Evolutionary conservation across 495 filamentous ascomycete species (phyloP).

Genomic region (Penicillium lagena): DNA sequence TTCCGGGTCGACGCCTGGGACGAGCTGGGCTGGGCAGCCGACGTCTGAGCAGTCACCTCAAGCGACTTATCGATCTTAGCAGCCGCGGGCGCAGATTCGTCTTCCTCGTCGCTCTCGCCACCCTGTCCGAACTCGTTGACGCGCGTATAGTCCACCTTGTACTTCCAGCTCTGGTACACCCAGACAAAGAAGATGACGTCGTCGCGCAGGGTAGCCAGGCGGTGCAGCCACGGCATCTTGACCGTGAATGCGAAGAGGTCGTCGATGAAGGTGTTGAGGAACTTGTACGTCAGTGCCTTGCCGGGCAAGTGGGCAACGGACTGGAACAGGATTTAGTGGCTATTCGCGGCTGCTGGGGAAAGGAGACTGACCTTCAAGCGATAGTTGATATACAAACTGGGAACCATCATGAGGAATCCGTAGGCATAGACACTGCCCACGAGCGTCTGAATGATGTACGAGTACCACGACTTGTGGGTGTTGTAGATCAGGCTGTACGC

Average conservation of each 20-base stretch:
- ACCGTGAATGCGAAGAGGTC: conserved; percentile 97
- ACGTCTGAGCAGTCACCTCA: conserved; percentile 18
- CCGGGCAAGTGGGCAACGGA: conserved; percentile 95
- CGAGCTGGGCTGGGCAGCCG: conserved; percentile 20
- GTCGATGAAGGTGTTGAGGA: conserved; percentile 75
- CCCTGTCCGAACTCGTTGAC: conserved; percentile 99
- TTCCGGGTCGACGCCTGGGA: conserved; percentile 29
- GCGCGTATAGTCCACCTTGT: conserved; percentile 85
- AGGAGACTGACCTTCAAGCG: conserved; percentile 60
- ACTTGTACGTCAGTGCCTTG: conserved; percentile 96
- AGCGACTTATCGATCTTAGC: conserved; percentile 31
- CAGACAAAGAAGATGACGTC: conserved; percentile 99
- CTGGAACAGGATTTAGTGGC: conserved; percentile 17
- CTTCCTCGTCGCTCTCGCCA: conserved; percentile 72
- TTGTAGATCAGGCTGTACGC: conserved; percentile 88
- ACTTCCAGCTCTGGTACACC: conserved; percentile 90
- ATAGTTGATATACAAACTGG: conserved; percentile 97
- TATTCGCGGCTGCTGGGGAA: neutral
- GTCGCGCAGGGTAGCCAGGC: conserved; percentile 89
- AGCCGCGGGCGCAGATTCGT: conserved; percentile 38
- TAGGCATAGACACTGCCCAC: conserved; percentile 97
- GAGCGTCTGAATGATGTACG: conserved; percentile 82
- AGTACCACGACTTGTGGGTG: conserved; percentile 97
- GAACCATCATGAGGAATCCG: conserved; percentile 99
- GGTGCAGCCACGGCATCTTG: conserved; percentile 95